phyloP scores from a whole-genome alignment of 2,329 filamentous ascomycete species.

The Cytospora paraplurivora region DNA sequence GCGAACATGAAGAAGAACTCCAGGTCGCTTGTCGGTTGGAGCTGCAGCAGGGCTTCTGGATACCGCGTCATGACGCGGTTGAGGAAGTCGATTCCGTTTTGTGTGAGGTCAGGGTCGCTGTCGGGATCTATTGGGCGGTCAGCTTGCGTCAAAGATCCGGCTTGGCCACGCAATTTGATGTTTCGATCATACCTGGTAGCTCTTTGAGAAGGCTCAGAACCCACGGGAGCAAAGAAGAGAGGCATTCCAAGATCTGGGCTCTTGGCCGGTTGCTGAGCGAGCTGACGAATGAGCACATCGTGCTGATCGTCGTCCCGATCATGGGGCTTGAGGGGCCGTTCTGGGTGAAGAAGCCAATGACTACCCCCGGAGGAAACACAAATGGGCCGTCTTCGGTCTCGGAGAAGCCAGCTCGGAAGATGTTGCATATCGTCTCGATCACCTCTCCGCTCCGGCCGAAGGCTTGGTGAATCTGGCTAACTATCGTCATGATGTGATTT shows the following conservation, averaged over 20 bases:
- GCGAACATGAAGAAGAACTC: slow-evolving; percentile 73
- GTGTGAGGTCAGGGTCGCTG: slow-evolving; percentile 70
- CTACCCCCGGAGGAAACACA: slow-evolving; percentile 67
- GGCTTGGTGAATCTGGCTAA: slow-evolving; percentile 50
- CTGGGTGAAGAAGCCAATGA: slow-evolving; percentile 68
- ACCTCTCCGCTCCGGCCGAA: slow-evolving; percentile 67
- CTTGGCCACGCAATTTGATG: not conserved
- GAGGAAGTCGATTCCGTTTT: slow-evolving; percentile 73
- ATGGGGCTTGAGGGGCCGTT: slow-evolving; percentile 60
- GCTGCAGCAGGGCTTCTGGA: slow-evolving; percentile 60
- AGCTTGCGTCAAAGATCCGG: slow-evolving; percentile 21
- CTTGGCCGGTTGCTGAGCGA: slow-evolving; percentile 53
- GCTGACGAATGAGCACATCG: slow-evolving; percentile 69
- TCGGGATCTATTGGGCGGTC: slow-evolving; percentile 49
- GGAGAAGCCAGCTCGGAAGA: slow-evolving; percentile 74
- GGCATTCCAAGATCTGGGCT: slow-evolving; percentile 49
- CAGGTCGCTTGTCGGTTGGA: slow-evolving; percentile 58
- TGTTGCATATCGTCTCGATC: slow-evolving; percentile 69
- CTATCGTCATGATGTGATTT: slow-evolving; percentile 48
- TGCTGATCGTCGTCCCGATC: slow-evolving; percentile 69
- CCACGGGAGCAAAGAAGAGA: slow-evolving; percentile 60
- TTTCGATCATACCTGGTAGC: slow-evolving; percentile 56
- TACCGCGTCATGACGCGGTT: slow-evolving; percentile 64
- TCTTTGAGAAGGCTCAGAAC: slow-evolving; percentile 62
- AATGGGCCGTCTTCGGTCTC: slow-evolving; percentile 76